phyloP scores from a whole-genome alignment of 2,329 filamentous ascomycete genomes.

The Arthrocladium fulminans region DNA sequence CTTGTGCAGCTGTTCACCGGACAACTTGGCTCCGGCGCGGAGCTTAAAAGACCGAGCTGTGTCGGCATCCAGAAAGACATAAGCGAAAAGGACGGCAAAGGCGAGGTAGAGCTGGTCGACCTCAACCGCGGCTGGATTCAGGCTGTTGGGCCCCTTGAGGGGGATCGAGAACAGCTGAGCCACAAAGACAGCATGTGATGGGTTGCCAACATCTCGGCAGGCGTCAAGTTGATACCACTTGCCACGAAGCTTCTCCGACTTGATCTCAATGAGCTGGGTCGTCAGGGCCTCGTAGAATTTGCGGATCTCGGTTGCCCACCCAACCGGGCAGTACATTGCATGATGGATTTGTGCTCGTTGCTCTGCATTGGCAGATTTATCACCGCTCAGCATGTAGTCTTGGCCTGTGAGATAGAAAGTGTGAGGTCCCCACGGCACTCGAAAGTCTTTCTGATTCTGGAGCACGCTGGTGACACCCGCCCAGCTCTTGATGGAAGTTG shows the following conservation, averaged over 20 bases:
- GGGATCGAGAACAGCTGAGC: slow-evolving; percentile 26
- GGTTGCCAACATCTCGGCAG: slow-evolving; percentile 24
- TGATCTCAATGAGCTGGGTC: slow-evolving; percentile 24
- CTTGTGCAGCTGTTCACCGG: slow-evolving; percentile 18
- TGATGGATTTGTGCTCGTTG: slow-evolving; percentile 35
- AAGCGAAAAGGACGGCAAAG: slow-evolving; percentile 24
- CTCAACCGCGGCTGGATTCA: slow-evolving; percentile 19
- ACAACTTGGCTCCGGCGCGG: slow-evolving; percentile 16
- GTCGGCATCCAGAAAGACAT: slow-evolving; percentile 26
- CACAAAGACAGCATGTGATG: slow-evolving; percentile 26
- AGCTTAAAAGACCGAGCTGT: slow-evolving; percentile 23
- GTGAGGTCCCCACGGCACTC: slow-evolving; percentile 35
- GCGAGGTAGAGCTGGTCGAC: slow-evolving; percentile 24
- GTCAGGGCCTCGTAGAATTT: slow-evolving; percentile 43
- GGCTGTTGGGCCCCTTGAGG: slow-evolving; percentile 19
- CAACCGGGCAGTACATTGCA: slow-evolving; percentile 33
- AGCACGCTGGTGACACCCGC: slow-evolving; percentile 37
- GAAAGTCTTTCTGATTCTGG: slow-evolving; percentile 35
- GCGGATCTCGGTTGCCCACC: slow-evolving; percentile 38
- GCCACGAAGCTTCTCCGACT: slow-evolving; percentile 25
- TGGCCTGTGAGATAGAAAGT: slow-evolving; percentile 31
- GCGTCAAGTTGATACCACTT: slow-evolving; percentile 27
- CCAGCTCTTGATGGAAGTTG: slow-evolving; percentile 38
- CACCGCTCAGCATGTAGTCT: slow-evolving; percentile 42
- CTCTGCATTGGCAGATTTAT: slow-evolving; percentile 32